Percentiles rank a stretch among this genome's conserved stretches.
phyloP scores from a whole-genome alignment of 192 early-diverging fungal species.

The Gryganskiella cystojenkinii region DNA sequence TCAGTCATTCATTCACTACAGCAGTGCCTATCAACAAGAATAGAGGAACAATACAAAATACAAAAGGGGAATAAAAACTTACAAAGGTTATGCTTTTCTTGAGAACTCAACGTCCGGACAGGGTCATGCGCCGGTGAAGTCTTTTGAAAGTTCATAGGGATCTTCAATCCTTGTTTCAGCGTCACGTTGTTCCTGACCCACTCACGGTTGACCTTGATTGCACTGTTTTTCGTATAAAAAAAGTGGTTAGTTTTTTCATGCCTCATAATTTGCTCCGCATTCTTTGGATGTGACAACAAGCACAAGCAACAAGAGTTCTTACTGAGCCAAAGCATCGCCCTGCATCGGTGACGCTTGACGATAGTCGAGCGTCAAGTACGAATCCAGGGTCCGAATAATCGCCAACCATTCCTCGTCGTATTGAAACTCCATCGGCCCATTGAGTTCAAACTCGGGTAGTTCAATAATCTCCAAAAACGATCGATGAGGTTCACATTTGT shows the following conservation, averaged over 20 bases:
- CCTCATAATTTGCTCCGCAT: background rate
- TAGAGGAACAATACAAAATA: constrained; percentile 40
- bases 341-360: constrained; percentile 63
- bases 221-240: constrained; percentile 35
- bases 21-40: background rate
- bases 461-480: constrained; percentile 81
- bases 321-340: constrained; percentile 56
- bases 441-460: constrained; percentile 54
- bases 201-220: constrained; percentile 66
- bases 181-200: constrained; percentile 77
- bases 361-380: constrained; percentile 59
- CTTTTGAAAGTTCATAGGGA: constrained; percentile 84
- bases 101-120: constrained; percentile 22
- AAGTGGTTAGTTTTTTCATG: background rate
- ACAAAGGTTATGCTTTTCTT: constrained; percentile 50
- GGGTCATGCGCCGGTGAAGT: constrained; percentile 69
- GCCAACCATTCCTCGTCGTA: constrained; percentile 92
- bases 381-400: constrained; percentile 71
- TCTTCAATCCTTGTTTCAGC: constrained; percentile 62
- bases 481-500: constrained; percentile 87
- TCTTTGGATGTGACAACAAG: background rate
- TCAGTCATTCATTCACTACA: constrained; percentile 2
- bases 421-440: constrained; percentile 63
- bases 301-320: constrained; percentile 6
- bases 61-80: constrained; percentile 9